Evolutionary conservation across 768 basidiomycete genomes (phyloP).

Genomic region (Lentinula lateritia): DNA sequence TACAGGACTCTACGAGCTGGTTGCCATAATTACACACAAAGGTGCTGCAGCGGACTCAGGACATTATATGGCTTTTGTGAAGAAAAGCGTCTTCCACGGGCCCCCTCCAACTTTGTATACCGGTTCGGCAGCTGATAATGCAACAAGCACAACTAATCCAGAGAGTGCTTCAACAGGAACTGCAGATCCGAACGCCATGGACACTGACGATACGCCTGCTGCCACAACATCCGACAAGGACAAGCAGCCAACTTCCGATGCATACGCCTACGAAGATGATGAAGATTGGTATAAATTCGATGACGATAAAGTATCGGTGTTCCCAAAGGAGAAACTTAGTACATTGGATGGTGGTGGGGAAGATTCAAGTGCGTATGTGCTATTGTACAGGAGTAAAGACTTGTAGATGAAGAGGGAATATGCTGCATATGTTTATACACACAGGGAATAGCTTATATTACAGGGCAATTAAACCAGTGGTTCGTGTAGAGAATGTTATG

Average conservation of each 20-base stretch:
- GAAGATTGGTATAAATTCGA: conserved; percentile 97
- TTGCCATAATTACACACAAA: conserved; percentile 95
- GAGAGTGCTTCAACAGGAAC: neutral
- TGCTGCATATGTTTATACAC: neutral
- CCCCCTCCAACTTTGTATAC: conserved; percentile 17
- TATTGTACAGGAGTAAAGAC: conserved; percentile 71
- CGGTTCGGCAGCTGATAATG: neutral
- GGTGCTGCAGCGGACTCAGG: conserved; percentile 92
- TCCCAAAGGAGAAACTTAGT: conserved; percentile 78
- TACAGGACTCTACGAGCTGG: conserved; percentile 86
- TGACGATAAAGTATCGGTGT: conserved; percentile 87
- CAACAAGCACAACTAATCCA: neutral
- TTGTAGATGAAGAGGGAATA: neutral
- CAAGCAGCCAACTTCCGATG: neutral
- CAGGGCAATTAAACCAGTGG: too few relatives aligned
- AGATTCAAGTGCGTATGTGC: conserved; percentile 84
- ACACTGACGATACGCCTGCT: conserved; percentile 10
- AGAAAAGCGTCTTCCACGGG: conserved; percentile 65
- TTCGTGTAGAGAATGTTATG: too few relatives aligned
- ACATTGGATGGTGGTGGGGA: conserved; percentile 88
- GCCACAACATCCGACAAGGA: conserved; percentile 26
- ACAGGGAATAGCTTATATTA: too few relatives aligned
- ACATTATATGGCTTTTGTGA: conserved; percentile 92
- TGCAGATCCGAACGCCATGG: conserved; percentile 7
- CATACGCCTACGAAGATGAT: conserved; percentile 46